phyloP scores from a whole-genome alignment of 2,329 filamentous ascomycete genomes.

The Fusarium subglutinans region DNA sequence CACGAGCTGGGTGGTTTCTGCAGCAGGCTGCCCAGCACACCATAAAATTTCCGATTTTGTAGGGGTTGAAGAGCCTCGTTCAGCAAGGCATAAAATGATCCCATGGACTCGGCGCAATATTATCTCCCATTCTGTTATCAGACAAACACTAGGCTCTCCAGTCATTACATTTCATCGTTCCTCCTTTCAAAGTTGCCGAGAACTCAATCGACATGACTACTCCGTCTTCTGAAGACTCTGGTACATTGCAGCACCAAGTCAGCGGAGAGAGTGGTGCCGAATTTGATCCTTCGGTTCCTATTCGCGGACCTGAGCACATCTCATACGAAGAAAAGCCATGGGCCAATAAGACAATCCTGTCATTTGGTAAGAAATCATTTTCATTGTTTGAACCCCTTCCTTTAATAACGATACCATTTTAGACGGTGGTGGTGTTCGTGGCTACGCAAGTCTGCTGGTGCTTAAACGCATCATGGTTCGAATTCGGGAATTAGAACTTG shows the following conservation, averaged over 20 bases:
- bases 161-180: background rate
- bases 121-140: background rate
- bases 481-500: background rate
- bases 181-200: background rate
- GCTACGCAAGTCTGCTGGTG: background rate
- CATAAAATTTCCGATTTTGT: background rate
- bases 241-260: rapidly evolving
- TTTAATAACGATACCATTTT: background rate
- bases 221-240: rapidly evolving
- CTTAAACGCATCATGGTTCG: background rate
- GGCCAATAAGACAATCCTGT: background rate
- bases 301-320: background rate
- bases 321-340: rapidly evolving
- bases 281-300: rapidly evolving
- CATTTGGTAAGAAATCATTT: background rate
- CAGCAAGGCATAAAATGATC: background rate
- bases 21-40: background rate
- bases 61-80: background rate
- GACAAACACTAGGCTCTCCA: background rate
- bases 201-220: background rate
- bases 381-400: no score
- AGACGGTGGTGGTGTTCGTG: background rate
- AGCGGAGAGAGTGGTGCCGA: background rate
- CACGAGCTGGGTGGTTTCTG: background rate
- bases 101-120: background rate